Evolutionary conservation across 139 green algal species (phyloP), one percentile per base, ranked within the genome.

Genomic region (Desmodesmus armatus): DNA sequence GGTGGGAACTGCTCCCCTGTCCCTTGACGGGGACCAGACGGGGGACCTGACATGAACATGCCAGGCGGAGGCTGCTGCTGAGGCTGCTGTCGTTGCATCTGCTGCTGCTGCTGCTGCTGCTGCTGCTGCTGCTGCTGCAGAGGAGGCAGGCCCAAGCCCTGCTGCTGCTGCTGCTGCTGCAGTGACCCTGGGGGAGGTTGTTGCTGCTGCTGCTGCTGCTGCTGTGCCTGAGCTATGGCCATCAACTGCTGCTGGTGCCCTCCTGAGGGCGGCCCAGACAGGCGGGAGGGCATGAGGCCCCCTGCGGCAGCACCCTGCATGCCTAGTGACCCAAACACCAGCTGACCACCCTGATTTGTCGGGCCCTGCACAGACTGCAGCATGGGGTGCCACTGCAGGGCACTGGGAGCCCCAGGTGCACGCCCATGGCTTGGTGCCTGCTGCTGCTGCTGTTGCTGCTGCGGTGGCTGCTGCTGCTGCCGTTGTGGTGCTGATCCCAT

Each of bases 401-500:
- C n/a, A 15, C 55, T 5, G 5, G 55, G 6, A 65, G 55, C 55
- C 27, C 17, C 17, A 27, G 55, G 6, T 31, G 55, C 55, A 65
- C 17, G 47, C 47, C 47, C 47, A 58, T 58, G 47, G 13, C 13
- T 58, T 13, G 47, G 13, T 58, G 47, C 9, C 15, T 55, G 47
- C 55, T 65, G 55, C 55, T 65, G 55, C 55, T 21, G n/a, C 63
- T 72, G 63, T 11, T 72, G 63, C 63, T 72, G 63, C 58, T 67
- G 58, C 58, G 7, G 58, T 23, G 7, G 58, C 58, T n/a, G 19
- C 58, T 44, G 29, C 31, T 43, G 29, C 63, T 43, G 63, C n/a
- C 27, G 63, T 29, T 72, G 63, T 41, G 25, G 11, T 72, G n/a
- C n/a, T n/a, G n/a, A n/a, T n/a, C n/a, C n/a, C n/a, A n/a, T n/a